Conservation (phyloP, 148 eudicot genomes). For the Rhododendron ovatum region DNA sequence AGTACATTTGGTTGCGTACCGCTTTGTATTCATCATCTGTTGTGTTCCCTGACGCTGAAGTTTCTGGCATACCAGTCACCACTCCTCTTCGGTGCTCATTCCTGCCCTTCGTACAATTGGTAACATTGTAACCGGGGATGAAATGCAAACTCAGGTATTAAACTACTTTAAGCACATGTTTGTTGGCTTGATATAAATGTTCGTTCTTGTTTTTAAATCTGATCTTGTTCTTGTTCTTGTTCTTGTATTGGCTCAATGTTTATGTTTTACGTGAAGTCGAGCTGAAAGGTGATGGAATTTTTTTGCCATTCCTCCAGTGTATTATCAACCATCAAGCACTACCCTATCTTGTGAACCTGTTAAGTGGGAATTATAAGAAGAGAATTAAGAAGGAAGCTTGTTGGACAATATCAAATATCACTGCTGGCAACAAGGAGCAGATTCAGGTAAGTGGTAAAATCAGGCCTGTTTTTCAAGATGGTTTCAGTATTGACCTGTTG, state of each 20-base stretch:
- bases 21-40: background rate
- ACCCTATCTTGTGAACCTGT: slow-evolving; percentile 31
- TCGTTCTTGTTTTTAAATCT: background rate
- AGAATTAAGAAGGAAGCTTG: slow-evolving; percentile 50
- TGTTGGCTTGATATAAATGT: background rate
- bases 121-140: slow-evolving; percentile 46
- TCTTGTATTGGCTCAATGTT: background rate
- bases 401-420: slow-evolving; percentile 48
- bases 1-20: background rate
- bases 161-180: background rate
- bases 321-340: slow-evolving; percentile 32
- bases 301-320: slow-evolving; percentile 18
- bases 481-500: background rate
- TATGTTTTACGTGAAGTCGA: background rate
- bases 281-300: background rate
- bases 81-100: slow-evolving; percentile 42
- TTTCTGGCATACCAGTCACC: slow-evolving; percentile 25
- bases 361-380: slow-evolving; percentile 31
- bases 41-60: background rate
- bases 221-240: too few relatives aligned
- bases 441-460: slow-evolving; percentile 25
- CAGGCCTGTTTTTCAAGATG: background rate
- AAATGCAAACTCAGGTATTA: slow-evolving; percentile 42
- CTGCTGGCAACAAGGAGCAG: slow-evolving; percentile 44
- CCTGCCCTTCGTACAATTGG: slow-evolving; percentile 56